Evolutionary conservation across 768 basidiomycete species (phyloP).

Genomic region (Agaricus subrufescens): DNA sequence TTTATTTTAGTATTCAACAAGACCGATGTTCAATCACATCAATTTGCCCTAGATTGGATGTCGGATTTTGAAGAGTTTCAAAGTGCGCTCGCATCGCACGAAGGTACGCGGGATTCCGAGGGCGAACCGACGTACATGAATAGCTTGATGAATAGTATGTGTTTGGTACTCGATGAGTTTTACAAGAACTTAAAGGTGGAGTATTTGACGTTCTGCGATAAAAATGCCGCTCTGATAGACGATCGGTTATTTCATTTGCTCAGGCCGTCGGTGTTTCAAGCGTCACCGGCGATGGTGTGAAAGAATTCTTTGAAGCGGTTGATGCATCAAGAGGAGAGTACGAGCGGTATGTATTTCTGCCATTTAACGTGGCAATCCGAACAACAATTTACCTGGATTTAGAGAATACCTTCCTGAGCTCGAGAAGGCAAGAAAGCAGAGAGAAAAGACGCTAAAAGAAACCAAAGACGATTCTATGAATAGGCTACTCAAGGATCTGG

Average conservation of each 20-base stretch:
- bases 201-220: slow-evolving; percentile 14
- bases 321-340: slow-evolving; percentile 86
- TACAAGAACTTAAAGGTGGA: slow-evolving; percentile 90
- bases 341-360: slow-evolving; percentile 55
- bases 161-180: slow-evolving; percentile 95
- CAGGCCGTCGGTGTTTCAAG: slow-evolving; percentile 96
- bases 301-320: slow-evolving; percentile 89
- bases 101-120: slow-evolving; percentile 64
- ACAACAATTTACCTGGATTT: slow-evolving; percentile 7
- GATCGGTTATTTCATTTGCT: neutral
- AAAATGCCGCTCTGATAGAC: neutral
- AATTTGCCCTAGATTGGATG: slow-evolving; percentile 98
- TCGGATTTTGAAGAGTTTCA: slow-evolving; percentile 96
- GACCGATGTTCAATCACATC: slow-evolving; percentile 86
- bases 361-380: neutral
- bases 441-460: slow-evolving; percentile 60
- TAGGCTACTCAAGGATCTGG: slow-evolving; percentile 75
- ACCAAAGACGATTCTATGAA: slow-evolving; percentile 74
- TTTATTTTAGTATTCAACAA: slow-evolving; percentile 99
- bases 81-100: slow-evolving; percentile 70
- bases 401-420: slow-evolving; percentile 94
- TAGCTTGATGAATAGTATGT: slow-evolving; percentile 99
- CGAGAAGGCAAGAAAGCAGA: slow-evolving; percentile 57
- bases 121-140: slow-evolving; percentile 98
- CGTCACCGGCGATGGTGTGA: slow-evolving; percentile 90